Percentiles rank a stretch among this genome's conserved stretches.
Conservation (phyloP, 1,139 yeast genomes). For the Insectozyma bohioensis region DNA sequence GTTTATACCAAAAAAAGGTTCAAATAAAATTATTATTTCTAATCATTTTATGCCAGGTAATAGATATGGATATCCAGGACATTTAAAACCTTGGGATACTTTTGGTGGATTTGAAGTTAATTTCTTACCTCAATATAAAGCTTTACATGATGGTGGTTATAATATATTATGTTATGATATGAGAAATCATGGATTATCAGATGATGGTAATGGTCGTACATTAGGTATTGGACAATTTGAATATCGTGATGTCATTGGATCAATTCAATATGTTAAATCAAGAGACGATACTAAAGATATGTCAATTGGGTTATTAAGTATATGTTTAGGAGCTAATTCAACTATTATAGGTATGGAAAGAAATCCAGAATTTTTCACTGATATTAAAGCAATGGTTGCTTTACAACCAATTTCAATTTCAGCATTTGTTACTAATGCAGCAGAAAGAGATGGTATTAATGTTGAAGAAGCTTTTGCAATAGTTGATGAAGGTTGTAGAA, state of each 20-base stretch:
- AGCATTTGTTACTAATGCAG: constrained; percentile 1
- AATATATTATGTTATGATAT: constrained; percentile 5
- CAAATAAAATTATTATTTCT: constrained; percentile 2
- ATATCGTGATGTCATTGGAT: constrained; percentile 5
- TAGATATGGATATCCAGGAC: constrained; percentile 4
- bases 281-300: constrained; percentile 3
- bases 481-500: constrained; percentile 1
- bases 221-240: constrained; percentile 3
- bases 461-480: constrained; percentile 2
- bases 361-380: constrained; percentile 2
- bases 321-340: constrained; percentile 6
- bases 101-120: constrained; percentile 6
- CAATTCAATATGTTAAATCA: constrained; percentile 3
- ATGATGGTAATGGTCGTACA: constrained; percentile 4
- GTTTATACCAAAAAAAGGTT: constrained; percentile 4
- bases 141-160: constrained; percentile 5
- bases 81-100: not conserved
- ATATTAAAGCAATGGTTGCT: constrained; percentile 3
- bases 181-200: constrained; percentile 5
- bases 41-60: constrained; percentile 6
- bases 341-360: constrained; percentile 2
- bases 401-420: constrained; percentile 2
- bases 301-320: constrained; percentile 3
- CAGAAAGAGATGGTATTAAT: constrained; percentile 1
- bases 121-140: constrained; percentile 5